Evolutionary conservation across 73 alveolate genomes (phyloP).

Genomic region (Breviolum minutum): DNA sequence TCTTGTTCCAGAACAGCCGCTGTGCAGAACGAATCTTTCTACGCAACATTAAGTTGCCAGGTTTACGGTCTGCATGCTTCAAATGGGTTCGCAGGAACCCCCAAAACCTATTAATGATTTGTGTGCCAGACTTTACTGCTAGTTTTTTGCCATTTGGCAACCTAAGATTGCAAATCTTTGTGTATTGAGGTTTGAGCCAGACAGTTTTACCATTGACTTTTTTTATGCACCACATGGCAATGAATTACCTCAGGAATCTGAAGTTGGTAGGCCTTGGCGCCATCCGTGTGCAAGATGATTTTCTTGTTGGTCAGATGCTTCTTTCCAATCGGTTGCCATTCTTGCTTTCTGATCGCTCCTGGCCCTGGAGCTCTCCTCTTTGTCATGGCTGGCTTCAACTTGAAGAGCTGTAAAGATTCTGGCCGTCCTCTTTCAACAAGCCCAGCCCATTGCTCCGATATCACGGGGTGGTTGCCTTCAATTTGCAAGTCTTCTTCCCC

Average conservation of each 20-base stretch:
- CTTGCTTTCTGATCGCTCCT: neutral
- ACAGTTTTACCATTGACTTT: neutral
- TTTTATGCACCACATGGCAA: neutral
- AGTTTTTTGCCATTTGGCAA: neutral
- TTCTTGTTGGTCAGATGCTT: neutral
- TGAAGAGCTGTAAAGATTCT: neutral
- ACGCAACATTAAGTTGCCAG: neutral
- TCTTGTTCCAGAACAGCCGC: neutral
- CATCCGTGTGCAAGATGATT: conserved; percentile 3
- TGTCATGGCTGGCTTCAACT: neutral
- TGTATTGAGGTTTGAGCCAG: conserved; percentile 15
- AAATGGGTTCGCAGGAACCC: neutral
- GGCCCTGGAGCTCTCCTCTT: neutral
- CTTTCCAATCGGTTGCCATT: neutral
- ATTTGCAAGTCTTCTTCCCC: neutral
- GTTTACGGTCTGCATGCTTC: neutral
- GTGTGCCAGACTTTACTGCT: neutral
- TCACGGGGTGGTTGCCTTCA: neutral
- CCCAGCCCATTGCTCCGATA: conserved; percentile 14
- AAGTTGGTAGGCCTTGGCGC: conserved; percentile 13
- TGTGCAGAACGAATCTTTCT: neutral
- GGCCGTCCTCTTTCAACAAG: neutral
- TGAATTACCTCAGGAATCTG: neutral
- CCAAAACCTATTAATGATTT: neutral
- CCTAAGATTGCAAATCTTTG: neutral